Evolutionary conservation across 2,329 filamentous ascomycete species (phyloP).

Genomic region (Alternaria viburni): DNA sequence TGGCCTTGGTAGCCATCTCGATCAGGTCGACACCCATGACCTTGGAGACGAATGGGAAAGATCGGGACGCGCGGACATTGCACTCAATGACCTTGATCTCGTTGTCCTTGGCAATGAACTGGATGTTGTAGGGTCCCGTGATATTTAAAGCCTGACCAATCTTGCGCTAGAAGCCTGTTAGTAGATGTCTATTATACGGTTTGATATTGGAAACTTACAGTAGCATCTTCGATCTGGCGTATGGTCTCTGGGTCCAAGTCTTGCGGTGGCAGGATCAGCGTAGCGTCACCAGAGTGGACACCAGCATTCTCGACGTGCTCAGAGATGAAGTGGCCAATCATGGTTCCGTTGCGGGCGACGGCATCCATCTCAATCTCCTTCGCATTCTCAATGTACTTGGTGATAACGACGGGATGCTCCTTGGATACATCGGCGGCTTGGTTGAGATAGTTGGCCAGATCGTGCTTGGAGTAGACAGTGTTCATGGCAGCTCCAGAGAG

Average conservation of each 20-base stretch:
- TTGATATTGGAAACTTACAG: too few species aligned
- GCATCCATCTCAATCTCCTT: conserved; percentile 99
- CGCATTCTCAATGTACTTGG: conserved; percentile 98
- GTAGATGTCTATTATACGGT: too few species aligned
- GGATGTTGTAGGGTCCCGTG: conserved; percentile 97
- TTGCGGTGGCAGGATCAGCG: conserved; percentile 91
- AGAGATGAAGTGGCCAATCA: conserved; percentile 95
- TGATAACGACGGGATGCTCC: conserved; percentile 97
- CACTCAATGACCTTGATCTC: conserved; percentile 99
- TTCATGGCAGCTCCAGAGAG: conserved; percentile 98
- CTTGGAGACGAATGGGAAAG: conserved; percentile 98
- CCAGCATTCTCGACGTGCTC: conserved; percentile 99
- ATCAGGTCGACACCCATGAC: conserved; percentile 98
- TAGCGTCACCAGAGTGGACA: conserved; percentile 97
- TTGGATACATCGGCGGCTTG: conserved; percentile 93
- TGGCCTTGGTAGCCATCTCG: conserved; percentile 97
- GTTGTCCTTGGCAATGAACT: conserved; percentile 99
- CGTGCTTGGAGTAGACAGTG: conserved; percentile 95
- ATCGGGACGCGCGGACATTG: conserved; percentile 94
- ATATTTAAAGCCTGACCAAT: too few species aligned
- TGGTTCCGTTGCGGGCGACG: conserved; percentile 85
- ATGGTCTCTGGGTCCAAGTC: too few species aligned
- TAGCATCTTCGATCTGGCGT: too few species aligned
- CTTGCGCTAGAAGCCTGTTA: too few species aligned
- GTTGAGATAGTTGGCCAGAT: conserved; percentile 84